Evolutionary conservation across 768 basidiomycete genomes (phyloP), one percentile per base, ranked within the genome.

Genomic region (Amanita pallidorosea): DNA sequence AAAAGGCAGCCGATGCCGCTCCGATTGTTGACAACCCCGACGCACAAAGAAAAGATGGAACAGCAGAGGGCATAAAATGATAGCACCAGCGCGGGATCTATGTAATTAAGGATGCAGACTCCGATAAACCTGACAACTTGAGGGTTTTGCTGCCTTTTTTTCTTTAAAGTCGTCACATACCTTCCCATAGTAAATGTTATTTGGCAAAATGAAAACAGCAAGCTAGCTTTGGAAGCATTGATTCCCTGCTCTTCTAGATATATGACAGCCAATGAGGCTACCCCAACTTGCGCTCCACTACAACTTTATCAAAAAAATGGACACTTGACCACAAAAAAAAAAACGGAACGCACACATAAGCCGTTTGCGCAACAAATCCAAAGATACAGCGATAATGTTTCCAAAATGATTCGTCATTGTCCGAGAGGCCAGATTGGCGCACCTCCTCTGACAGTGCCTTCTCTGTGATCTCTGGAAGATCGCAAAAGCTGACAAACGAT

Each of bases 341-440:
- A 9, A 9, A 8, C 18, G 31, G 54, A 18, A 65, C 79, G 46
- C 65, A 82, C 74, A 76, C 71, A 57, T 83, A 84, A 37, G 72
- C 66, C 38, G 80, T 87, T 62, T 88, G 86, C 17, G 83, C 83
- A 49, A 85, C 73, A 57, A 76, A 85, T 27, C 85, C 85, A 59
- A 85, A 80, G 45, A 87, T 69, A 54, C 83, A 83, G 49, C 78
- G 75, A 56, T 77, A 81, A 56, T 88, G 85, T 64, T 73, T 81
- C 69, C 73, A 74, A 65, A 88, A 85, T 3, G 85, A 67, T 48
- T 78, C 74, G 17, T 67, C 63, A 35, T 74, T 70, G 5, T 61
- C 60, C 20, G 65, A 64, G 11, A 69, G 55, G 7, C 74, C 75
- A 23, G 59, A 70, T 5, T 61, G 62, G 48, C 69, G 62, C 43